Evolutionary conservation across 768 basidiomycete species (phyloP).

Genomic region (Tulasnella sp.): DNA sequence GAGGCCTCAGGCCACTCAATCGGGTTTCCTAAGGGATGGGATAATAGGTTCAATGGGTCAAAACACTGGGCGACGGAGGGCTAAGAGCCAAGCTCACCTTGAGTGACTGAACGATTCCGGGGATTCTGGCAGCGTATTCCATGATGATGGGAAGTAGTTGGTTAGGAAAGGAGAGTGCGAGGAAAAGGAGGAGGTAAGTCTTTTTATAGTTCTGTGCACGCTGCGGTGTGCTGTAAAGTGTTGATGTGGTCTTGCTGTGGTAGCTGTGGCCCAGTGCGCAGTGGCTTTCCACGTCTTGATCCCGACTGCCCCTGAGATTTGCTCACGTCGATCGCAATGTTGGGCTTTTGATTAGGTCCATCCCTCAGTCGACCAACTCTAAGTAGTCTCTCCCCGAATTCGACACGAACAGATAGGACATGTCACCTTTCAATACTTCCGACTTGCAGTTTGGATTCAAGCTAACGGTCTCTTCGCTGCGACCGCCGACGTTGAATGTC

Average conservation of each 20-base stretch:
- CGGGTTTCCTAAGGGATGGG: slow-evolving; percentile 64
- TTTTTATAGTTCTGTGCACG: slow-evolving; percentile 17
- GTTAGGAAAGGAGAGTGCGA: not conserved
- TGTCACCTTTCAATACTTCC: slow-evolving; percentile 13
- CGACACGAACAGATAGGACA: slow-evolving; percentile 8
- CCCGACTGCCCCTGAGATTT: slow-evolving; percentile 6
- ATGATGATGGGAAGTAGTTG: slow-evolving; percentile 16
- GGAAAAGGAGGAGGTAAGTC: not conserved
- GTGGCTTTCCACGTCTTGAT: slow-evolving; percentile 13
- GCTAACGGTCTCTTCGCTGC: slow-evolving; percentile 4
- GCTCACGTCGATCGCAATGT: slow-evolving; percentile 1
- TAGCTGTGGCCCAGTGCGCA: slow-evolving; percentile 13
- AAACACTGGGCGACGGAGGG: not conserved
- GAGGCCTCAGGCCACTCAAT: slow-evolving; percentile 72
- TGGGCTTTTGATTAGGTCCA: slow-evolving; percentile 9
- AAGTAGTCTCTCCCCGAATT: slow-evolving; percentile 6
- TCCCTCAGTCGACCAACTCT: slow-evolving; percentile 9
- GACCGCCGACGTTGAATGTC: not conserved
- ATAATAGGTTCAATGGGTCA: not conserved
- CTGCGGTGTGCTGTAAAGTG: slow-evolving; percentile 15
- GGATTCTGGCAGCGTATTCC: slow-evolving; percentile 28
- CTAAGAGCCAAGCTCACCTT: slow-evolving; percentile 5
- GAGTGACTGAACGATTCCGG: slow-evolving; percentile 27
- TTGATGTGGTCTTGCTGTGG: slow-evolving; percentile 31
- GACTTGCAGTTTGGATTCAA: not conserved